Evolutionary conservation across 2,329 filamentous ascomycete species (phyloP), one percentile per base, ranked within the genome.

Genomic region (Myriangium duriaei): DNA sequence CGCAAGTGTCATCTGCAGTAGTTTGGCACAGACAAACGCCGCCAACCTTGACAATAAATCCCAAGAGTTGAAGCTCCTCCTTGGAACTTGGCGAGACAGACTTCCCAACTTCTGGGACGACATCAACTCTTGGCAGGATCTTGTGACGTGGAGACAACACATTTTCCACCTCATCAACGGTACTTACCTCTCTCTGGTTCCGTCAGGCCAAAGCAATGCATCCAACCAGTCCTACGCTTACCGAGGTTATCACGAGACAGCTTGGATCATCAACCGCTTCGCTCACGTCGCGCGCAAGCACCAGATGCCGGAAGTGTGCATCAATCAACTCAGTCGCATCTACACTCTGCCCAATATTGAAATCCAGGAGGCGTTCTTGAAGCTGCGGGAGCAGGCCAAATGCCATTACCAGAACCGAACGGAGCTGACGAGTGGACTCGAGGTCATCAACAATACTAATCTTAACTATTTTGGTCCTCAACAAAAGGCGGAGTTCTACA

Each of bases 401-500:
- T 98, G 91, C 49, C 91, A 98, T 57, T 99, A 96, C 58, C 87
- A 96, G 62, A 96, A 96, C 52, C 78, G 81, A 0, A 80, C 83
- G 26, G 91, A 98, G 61, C 74, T 99, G 38, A 88, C 79, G 37
- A 94, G 79, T 54, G 91, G 91, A 1, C 59, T 99, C 47, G 91
- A 99, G 54, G 91, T 99, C 2, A 99, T 99, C 58, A 98, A 98
- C 61, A 99, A 98, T 51, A 99, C 91, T 24, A 98, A 99, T 51
- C 74, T 99, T 41, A 95, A 93, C 59, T 98, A 98, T 65, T 98
- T 98, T 59, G 92, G 86, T 44, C 74, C 81, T 3, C 81, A 87
- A 52, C 91, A 98, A 58, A 98, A 98, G 62, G 91, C 91, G 6
- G 91, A 98, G 58, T 98, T 98, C 62, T 98, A 95, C 66, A 98